phyloP scores from a whole-genome alignment of 257 asterid genomes.

The Fraxinus americana region DNA sequence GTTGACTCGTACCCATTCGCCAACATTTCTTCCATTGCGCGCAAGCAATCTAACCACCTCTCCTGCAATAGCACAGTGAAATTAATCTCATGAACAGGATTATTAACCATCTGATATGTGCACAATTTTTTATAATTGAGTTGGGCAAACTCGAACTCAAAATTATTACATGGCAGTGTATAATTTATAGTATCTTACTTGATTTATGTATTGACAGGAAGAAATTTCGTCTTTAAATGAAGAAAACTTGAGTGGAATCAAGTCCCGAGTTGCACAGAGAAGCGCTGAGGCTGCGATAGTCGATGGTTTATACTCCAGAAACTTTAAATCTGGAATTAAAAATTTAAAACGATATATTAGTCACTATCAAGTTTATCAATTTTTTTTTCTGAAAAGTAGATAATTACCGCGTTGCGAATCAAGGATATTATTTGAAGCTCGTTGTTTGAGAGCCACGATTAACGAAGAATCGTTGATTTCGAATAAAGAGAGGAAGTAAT shows the following conservation, averaged over 20 bases:
- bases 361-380: neutral
- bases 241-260: conserved; percentile 34
- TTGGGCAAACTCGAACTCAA: no score
- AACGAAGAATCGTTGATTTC: conserved; percentile 33
- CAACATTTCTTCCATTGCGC: conserved; percentile 35
- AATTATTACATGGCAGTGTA: no score
- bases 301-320: conserved; percentile 53
- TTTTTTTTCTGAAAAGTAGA: no score
- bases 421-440: conserved; percentile 50
- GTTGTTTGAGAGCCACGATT: conserved; percentile 34
- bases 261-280: conserved; percentile 47
- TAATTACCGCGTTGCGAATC: conserved; percentile 44
- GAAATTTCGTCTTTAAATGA: conserved; percentile 40
- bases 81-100: neutral
- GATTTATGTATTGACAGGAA: conserved; percentile 35
- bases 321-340: conserved; percentile 43
- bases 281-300: conserved; percentile 58
- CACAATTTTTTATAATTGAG: no score
- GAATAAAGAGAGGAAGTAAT: conserved; percentile 47
- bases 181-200: conserved; percentile 30
- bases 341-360: neutral
- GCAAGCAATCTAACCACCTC: conserved; percentile 40
- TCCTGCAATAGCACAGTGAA: conserved; percentile 29
- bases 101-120: no score
- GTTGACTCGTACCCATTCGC: conserved; percentile 23